Conservation (phyloP, 441 rosid genomes). For the Jatropha multifida region DNA sequence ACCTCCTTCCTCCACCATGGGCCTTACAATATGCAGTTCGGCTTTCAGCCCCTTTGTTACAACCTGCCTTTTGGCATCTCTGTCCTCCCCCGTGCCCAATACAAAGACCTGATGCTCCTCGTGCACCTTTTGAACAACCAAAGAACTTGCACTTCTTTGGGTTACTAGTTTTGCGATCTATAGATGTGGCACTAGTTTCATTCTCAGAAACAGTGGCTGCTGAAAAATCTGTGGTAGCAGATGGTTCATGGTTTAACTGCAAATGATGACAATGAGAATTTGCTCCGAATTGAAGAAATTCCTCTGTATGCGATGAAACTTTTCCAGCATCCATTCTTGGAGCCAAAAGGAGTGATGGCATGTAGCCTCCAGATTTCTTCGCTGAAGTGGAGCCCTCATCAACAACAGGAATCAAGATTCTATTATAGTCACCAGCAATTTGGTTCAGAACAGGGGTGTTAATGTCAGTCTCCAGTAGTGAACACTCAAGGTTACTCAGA, state of each 20-base stretch:
- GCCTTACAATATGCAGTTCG: conserved; percentile 90
- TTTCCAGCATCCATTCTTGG: conserved; percentile 45
- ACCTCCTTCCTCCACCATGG: conserved; percentile 94
- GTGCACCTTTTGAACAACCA: conserved; percentile 85
- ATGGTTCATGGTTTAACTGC: conserved; percentile 50
- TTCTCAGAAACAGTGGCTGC: conserved; percentile 53
- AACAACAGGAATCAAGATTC: conserved; percentile 52
- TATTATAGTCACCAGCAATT: conserved; percentile 29
- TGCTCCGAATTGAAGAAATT: conserved; percentile 43
- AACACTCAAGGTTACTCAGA: conserved; percentile 44
- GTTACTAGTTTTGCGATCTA: conserved; percentile 48
- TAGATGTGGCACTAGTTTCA: conserved; percentile 49
- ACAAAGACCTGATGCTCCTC: conserved; percentile 89
- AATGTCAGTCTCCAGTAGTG: conserved; percentile 42
- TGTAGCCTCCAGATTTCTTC: conserved; percentile 84
- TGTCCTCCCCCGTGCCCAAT: conserved; percentile 98
- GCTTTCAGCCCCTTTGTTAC: conserved; percentile 91
- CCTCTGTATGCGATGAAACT: conserved; percentile 38
- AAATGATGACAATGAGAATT: conserved; percentile 34
- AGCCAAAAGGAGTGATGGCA: conserved; percentile 80
- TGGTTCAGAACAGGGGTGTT: conserved; percentile 26
- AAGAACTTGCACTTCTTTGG: conserved; percentile 68
- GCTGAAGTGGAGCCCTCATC: conserved; percentile 97
- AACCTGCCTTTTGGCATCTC: conserved; percentile 81
- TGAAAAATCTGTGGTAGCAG: conserved; percentile 56